These are phyloP conservation scores for Fraxinus ornus DNA, from an alignment of 305 asterid species.

Conservation along the genomic window DNA sequence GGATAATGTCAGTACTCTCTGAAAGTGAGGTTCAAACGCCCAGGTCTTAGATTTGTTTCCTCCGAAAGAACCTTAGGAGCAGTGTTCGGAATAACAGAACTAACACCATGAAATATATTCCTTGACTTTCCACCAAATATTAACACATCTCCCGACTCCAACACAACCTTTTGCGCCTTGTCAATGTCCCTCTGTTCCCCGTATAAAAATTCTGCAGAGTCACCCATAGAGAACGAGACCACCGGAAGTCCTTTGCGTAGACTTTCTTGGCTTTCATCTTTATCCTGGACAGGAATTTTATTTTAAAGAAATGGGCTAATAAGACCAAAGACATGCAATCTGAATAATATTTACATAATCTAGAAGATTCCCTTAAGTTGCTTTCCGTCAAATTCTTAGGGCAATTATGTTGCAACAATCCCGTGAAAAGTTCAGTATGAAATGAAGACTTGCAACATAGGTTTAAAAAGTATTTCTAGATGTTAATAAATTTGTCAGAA, in stretches of 20 bases:
- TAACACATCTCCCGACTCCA: slow-evolving; percentile 85
- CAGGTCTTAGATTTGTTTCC: slow-evolving; percentile 54
- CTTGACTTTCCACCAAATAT: slow-evolving; percentile 73
- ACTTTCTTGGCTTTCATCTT: slow-evolving; percentile 70
- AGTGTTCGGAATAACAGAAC: slow-evolving; percentile 41
- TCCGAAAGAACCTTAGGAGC: slow-evolving; percentile 51
- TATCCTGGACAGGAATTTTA: slow-evolving; percentile 48
- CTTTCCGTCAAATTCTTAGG: neutral
- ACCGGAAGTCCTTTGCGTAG: slow-evolving; percentile 55
- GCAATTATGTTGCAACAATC: neutral
- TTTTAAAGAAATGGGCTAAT: neutral
- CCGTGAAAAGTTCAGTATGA: neutral
- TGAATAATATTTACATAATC: neutral
- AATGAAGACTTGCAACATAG: neutral
- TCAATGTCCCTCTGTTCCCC: slow-evolving; percentile 51
- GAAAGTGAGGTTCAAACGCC: slow-evolving; percentile 80
- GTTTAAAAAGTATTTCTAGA: neutral
- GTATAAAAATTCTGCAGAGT: slow-evolving; percentile 61
- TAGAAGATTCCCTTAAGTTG: neutral
- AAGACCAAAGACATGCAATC: slow-evolving; percentile 1
- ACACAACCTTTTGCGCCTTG: slow-evolving; percentile 38
- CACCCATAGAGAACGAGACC: slow-evolving; percentile 79
- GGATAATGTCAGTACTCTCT: slow-evolving; percentile 35
- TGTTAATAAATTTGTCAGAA: neutral
- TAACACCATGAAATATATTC: slow-evolving; percentile 66